Base-by-base conservation (phyloP, 225 moss, liverwort and hornwort species). In the Neckera pumila region DNA sequence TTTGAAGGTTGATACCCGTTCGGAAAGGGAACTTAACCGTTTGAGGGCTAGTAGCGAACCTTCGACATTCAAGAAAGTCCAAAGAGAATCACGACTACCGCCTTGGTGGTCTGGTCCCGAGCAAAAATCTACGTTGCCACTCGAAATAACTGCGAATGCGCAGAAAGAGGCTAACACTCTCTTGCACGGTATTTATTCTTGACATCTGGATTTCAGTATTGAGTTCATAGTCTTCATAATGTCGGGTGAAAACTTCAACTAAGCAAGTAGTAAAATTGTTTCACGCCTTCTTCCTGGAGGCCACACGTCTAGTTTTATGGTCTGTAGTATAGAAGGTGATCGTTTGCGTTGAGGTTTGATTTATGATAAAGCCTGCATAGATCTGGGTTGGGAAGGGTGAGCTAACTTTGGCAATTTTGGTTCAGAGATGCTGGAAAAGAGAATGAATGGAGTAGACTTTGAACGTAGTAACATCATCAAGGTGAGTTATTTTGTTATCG, bases 341-440 rank as follows among this genome's bases (percentile, higher is more conserved):
- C 57, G n/a, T 78, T 60, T 59, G 23, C 54, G 62, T 74, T 78
- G 38, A 67, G 82, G 33, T 89, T 89, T 86, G 60, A 54, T 76
- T 57, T 69, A 72, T 86, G 64, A 78, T 83, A 61, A 78, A 45
- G 81, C 36, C 34, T 82, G 88, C 33, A 76, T 15, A 70, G 76
- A 28, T 75, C 21, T 86, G 58, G 18, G 66, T 43, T 69, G 85
- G 53, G 64, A 81, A 62, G 19, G 25, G 73, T 81, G 71, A 81
- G 81, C 86, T 93, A 65, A 93, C 64, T 47, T 86, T 87, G 81
- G 62, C 49, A 80, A 70, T 19, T 87, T 91, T 85, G 88, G 77
- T 92, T 87, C 90, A 98, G 98, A 92, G 86, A 95, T 99, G 94
- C 93, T 97, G 92, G 95, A 96, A 84, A 99, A 92, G 85, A 95